phyloP scores from a whole-genome alignment of 2,329 filamentous ascomycete genomes.

The Phyllosticta citriasiana region DNA sequence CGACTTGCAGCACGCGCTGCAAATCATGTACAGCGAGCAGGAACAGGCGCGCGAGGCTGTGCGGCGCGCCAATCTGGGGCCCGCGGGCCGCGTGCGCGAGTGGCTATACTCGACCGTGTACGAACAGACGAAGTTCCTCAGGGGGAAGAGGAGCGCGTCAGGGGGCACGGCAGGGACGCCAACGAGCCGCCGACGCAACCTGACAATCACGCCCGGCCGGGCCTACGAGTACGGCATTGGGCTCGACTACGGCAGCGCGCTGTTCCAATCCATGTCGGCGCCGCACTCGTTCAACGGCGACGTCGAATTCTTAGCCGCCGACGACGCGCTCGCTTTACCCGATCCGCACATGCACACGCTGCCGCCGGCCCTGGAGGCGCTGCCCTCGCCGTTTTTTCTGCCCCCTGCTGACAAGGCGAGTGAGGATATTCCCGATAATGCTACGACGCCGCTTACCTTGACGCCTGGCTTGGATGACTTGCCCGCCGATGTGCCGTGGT shows the following conservation, averaged over 20 bases:
- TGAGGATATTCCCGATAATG: constrained; percentile 24
- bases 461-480: constrained; percentile 31
- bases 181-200: not conserved
- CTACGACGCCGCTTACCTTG: constrained; percentile 27
- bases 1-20: constrained; percentile 28
- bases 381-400: constrained; percentile 28
- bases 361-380: constrained; percentile 20
- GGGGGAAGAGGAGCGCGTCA: not conserved
- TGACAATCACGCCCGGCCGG: constrained; percentile 24
- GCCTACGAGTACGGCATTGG: constrained; percentile 43
- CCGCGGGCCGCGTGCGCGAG: constrained; percentile 20
- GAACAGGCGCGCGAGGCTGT: constrained; percentile 38
- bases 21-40: constrained; percentile 45
- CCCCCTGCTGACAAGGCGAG: constrained; percentile 22
- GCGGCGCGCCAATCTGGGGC: constrained; percentile 11
- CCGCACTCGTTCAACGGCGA: constrained; percentile 9
- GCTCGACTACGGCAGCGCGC: constrained; percentile 41
- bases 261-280: constrained; percentile 27
- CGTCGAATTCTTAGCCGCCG: constrained; percentile 1
- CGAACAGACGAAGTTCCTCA: constrained; percentile 16
- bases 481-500: constrained; percentile 33
- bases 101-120: constrained; percentile 14
- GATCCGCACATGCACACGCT: constrained; percentile 20
- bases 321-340: not conserved
- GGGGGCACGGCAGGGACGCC: not conserved